Base-by-base conservation (phyloP, 2,329 filamentous ascomycete genomes). In the Chalaropsis ovoidea region DNA sequence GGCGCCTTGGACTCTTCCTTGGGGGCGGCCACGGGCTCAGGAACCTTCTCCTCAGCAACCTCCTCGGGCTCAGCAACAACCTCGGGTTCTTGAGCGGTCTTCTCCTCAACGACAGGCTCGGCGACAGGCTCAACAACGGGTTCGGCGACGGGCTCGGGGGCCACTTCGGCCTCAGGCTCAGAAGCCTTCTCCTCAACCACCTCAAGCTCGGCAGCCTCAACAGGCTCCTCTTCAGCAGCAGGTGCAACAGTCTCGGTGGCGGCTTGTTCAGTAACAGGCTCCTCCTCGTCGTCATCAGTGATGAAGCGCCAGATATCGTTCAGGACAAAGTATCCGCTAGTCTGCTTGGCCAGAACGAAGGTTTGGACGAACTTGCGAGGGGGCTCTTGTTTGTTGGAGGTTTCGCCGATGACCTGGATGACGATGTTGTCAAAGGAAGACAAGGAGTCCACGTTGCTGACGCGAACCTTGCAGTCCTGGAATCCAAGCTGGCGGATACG, bases 261-360 rank as follows among this genome's bases (percentile, higher is more conserved):
- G 45, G 74, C 70, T 42, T 52, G 42, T 67, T 77, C 75, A 3
- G 70, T 69, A 58, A 56, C 39, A 35, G 22, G 35, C 63, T 75
- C 73, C 35, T 71, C 70, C 61, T 84, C 81, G 68, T 87, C 85
- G 67, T 89, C 89, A 68, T 96, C 91, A 69, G 87, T 86, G 70
- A 99, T 86, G 77, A 95, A 97, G 71, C 94, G 85, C 80, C 97
- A 90, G 75, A 99, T 96, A 74, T 99, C 94, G 77, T 99, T 99
- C 71, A 99, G 84, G 42, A 99, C 93, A 72, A 95, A 99, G 81
- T 97, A 99, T 69, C 94, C 94, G 66, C 93, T 95, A 62, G 90
- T 90, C 79, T 99, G 94, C 76, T 93, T 86, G 61, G 94, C 94
- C 69, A 99, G 88, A 69, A 99, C 90, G 72, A 99, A 99, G 63